phyloP scores from a whole-genome alignment of 257 asterid species.

The Fraxinus pennsylvanica region DNA sequence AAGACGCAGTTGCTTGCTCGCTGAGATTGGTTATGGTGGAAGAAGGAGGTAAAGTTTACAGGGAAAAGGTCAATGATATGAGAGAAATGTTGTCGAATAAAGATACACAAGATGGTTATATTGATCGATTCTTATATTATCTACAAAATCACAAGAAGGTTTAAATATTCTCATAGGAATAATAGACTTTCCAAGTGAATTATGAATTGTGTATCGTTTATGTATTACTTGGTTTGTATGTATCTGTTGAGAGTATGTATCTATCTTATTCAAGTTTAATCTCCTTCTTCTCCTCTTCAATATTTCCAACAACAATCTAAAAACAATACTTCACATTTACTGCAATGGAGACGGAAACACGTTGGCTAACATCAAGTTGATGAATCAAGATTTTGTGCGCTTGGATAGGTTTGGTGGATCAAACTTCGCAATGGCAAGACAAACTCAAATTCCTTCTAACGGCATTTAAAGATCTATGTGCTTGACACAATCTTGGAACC shows the following conservation, averaged over 20 bases:
- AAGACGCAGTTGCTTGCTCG: slow-evolving; percentile 29
- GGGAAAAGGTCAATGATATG: slow-evolving; percentile 22
- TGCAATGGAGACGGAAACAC: too few relatives aligned
- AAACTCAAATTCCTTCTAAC: too few relatives aligned
- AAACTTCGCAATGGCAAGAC: too few relatives aligned
- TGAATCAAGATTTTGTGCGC: too few relatives aligned
- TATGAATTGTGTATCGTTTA: neutral
- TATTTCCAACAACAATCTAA: too few relatives aligned
- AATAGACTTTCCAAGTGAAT: neutral
- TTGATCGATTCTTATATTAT: slow-evolving; percentile 20
- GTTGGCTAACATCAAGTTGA: too few relatives aligned
- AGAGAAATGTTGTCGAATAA: slow-evolving; percentile 26
- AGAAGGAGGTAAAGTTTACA: slow-evolving; percentile 17
- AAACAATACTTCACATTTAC: too few relatives aligned
- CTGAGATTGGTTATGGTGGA: slow-evolving; percentile 37
- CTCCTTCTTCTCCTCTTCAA: too few relatives aligned
- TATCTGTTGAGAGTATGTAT: neutral
- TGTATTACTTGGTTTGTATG: neutral
- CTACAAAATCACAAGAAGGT: slow-evolving; percentile 13
- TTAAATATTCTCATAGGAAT: neutral
- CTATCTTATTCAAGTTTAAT: too few relatives aligned
- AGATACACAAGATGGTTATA: slow-evolving; percentile 25
- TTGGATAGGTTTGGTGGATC: too few relatives aligned
- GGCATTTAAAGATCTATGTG: too few relatives aligned
- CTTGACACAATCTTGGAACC: too few relatives aligned